Evolutionary conservation across 148 eudicot genomes (phyloP).

Genomic region (Fagopyrum esculentum): DNA sequence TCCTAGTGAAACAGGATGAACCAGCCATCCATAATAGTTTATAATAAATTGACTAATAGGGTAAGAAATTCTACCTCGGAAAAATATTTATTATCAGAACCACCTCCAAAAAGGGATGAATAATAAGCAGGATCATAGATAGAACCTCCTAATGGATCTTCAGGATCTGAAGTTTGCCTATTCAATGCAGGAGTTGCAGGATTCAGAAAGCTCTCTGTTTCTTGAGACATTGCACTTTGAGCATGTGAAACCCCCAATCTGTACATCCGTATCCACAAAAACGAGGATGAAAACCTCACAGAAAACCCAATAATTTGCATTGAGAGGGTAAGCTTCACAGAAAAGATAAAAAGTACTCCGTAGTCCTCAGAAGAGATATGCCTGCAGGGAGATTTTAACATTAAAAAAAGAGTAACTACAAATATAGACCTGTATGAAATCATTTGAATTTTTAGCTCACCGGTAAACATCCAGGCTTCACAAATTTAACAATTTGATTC

Average conservation of each 20-base stretch:
- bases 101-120: slow-evolving; percentile 77
- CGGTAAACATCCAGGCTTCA: not conserved
- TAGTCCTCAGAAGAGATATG: slow-evolving; percentile 50
- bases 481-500: slow-evolving; percentile 1
- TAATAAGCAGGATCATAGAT: slow-evolving; percentile 84
- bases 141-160: slow-evolving; percentile 77
- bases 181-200: slow-evolving; percentile 52
- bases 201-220: slow-evolving; percentile 78
- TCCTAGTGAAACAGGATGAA: not conserved
- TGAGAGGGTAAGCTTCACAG: slow-evolving; percentile 55
- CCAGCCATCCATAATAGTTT: not conserved
- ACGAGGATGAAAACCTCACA: slow-evolving; percentile 69
- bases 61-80: slow-evolving; percentile 34
- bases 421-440: not conserved
- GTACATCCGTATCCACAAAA: slow-evolving; percentile 96
- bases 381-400: slow-evolving; percentile 44
- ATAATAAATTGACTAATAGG: not conserved
- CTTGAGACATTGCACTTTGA: slow-evolving; percentile 42
- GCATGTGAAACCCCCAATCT: slow-evolving; percentile 68
- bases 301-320: slow-evolving; percentile 80
- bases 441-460: not conserved
- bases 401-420: not conserved
- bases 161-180: slow-evolving; percentile 48
- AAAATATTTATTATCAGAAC: slow-evolving; percentile 30
- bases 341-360: slow-evolving; percentile 57